Base-by-base conservation (phyloP, 2,329 filamentous ascomycete species). In the Sclerotinia subarctica region DNA sequence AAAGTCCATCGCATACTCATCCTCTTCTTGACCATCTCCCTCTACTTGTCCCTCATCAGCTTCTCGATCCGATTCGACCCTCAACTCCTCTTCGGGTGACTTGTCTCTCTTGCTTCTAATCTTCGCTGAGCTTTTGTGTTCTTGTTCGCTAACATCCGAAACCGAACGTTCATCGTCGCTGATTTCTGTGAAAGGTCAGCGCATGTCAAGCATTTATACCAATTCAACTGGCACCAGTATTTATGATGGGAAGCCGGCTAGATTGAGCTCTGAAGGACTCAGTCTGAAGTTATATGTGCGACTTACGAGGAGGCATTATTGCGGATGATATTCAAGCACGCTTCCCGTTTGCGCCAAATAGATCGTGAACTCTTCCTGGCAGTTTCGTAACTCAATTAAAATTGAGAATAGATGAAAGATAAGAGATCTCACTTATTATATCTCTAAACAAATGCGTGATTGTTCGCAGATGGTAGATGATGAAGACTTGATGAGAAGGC, bases 1-100 rank as follows among this genome's bases (percentile, higher is more conserved):
- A 19, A 64, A 44, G 51, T 73, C 72, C 8, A 74, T 65, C 1
- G 76, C 80, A 56, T 79, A 82, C 76, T 81, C 80, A 47, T 82
- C 82, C 3, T 82, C 77, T 21, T 77, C 77, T 8, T 77, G 75
- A 7, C 78, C 78, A 64, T 75, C 77, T 6, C 38, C 82, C 3
- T 82, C 77, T 21, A 76, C 77, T 8, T 77, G 75, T 11, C 78
- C 78, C 64, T 75, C 78, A 13, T 79, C 78, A 0, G 76, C 76
- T 1, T 75, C 78, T 1, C 76, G 76, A 1, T 76, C 76, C 0
- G 76, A 74, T 26, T 66, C 62, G 7, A 75, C 73, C 2, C 74
- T 74, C 3, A 70, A 70, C 24, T 73, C 72, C 0, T 72, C 70
- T 32, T 64, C 65, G 1, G 69, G 62, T 15, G 74, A 72, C 24